Percentiles rank a stretch among this genome's conserved stretches.
Evolutionary conservation across 2,329 filamentous ascomycete genomes (phyloP).

Genomic region (Thielaviopsis punctulata): DNA sequence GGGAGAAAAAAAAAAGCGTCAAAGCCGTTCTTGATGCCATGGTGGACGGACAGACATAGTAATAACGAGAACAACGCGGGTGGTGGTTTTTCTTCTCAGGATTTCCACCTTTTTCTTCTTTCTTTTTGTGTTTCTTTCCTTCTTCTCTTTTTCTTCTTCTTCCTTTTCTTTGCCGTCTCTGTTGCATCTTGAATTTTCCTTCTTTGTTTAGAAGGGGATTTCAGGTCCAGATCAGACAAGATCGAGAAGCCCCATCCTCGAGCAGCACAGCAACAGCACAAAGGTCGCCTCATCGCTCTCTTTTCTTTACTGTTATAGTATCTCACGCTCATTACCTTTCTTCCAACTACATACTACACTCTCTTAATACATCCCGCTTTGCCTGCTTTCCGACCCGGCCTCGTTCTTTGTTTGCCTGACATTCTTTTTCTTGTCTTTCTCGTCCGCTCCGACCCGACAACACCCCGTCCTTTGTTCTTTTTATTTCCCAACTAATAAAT

Average conservation of each 20-base stretch:
- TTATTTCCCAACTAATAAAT: background rate
- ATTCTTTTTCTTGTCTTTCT: background rate
- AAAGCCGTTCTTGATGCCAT: background rate
- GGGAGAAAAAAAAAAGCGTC: background rate
- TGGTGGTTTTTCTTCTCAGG: background rate
- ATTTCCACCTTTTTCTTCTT: constrained; percentile 5
- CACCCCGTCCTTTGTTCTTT: background rate
- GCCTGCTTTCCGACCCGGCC: background rate
- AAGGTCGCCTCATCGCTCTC: background rate
- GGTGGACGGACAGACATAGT: background rate
- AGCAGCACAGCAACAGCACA: background rate
- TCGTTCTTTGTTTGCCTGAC: background rate
- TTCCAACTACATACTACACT: background rate
- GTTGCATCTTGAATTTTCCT: constrained; percentile 2
- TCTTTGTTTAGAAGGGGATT: constrained; percentile 6
- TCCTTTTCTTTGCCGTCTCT: background rate
- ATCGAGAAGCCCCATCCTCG: background rate
- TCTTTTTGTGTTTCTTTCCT: constrained; percentile 5
- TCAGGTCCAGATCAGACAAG: background rate
- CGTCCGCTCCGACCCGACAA: background rate
- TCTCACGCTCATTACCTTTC: background rate
- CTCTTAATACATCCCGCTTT: background rate
- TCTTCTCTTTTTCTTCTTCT: constrained; percentile 3
- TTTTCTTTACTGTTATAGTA: background rate
- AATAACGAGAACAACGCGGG: background rate